Percentiles rank a stretch among this genome's conserved stretches.
Conservation (phyloP, 2,329 filamentous ascomycete species). For the Fusarium sp. region DNA sequence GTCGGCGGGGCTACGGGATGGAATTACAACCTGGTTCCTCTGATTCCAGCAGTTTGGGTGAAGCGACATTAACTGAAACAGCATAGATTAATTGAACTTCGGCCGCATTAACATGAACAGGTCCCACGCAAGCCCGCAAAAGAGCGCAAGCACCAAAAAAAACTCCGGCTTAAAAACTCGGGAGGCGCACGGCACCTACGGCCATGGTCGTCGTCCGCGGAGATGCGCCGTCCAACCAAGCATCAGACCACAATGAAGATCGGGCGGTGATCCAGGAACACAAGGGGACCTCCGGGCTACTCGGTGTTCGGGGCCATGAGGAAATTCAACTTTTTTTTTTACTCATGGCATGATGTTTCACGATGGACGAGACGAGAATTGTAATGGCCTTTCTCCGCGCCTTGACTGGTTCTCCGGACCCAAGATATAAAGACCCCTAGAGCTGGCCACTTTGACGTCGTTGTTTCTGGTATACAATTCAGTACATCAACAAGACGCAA, state of each 20-base stretch:
- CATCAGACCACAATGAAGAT: slow-evolving; percentile 38
- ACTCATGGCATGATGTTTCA: slow-evolving; percentile 28
- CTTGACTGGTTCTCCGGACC: slow-evolving; percentile 32
- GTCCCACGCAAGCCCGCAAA: background rate
- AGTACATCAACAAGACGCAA: slow-evolving; percentile 16
- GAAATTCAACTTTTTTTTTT: slow-evolving; percentile 9
- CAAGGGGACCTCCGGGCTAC: slow-evolving; percentile 21
- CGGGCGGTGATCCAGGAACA: slow-evolving; percentile 33
- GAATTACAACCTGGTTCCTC: slow-evolving; percentile 10
- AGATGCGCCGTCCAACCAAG: slow-evolving; percentile 36
- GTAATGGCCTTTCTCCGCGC: slow-evolving; percentile 39
- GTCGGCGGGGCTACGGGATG: slow-evolving; percentile 12
- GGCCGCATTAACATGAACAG: background rate
- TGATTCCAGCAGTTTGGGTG: slow-evolving; percentile 11
- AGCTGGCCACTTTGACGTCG: slow-evolving; percentile 6
- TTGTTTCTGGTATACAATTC: slow-evolving; percentile 12
- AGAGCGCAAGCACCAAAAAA: background rate
- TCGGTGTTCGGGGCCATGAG: slow-evolving; percentile 6
- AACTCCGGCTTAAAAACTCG: background rate
- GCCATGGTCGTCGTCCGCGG: slow-evolving; percentile 29
- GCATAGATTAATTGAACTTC: background rate
- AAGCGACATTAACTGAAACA: slow-evolving; percentile 15
- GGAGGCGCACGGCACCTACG: background rate
- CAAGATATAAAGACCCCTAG: slow-evolving; percentile 32
- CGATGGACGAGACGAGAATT: background rate